Evolutionary conservation across 2,329 filamentous ascomycete species (phyloP), one percentile per base, ranked within the genome.

Genomic region (Apiospora sp.): DNA sequence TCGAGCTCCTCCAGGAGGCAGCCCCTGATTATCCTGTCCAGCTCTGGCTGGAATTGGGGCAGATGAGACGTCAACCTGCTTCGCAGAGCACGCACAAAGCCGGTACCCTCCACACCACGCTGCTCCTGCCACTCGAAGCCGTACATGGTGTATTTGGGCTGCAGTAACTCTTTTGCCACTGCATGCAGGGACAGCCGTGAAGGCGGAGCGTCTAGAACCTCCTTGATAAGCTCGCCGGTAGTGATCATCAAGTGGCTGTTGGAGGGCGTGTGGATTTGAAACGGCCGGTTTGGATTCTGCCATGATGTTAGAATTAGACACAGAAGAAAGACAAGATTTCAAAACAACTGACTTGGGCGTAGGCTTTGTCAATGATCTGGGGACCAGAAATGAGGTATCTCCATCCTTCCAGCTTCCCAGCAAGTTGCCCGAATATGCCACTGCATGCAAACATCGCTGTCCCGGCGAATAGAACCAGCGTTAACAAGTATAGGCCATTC

Each of bases 41-140:
- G 54, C 4, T 54, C 46, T 10, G 70, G 70, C 24, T 51, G 58
- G n/a, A 71, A 68, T 19, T 68, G 27, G 22, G 70, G 58, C 2
- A 71, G 61, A 30, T 71, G 37, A 51, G 54, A 48, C 2, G 70
- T 71, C 22, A 71, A 61, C n/a, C 13, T 27, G 46, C 58, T 71
- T 16, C 70, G 70, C 34, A 71, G 61, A 22, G 70, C 41, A 27
- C 70, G 54, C 13, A 71, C 70, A 30, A 71, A 71, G 24, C 70
- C 70, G n/a, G 43, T 68, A 5, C 70, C 70, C 34, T 71, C 70
- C 44, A 71, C 58, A 4, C 70, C 70, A n/a, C 70, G 70, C 58
- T 68, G 70, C n/a, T 71, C 61, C n/a, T 67, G 58, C 70, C 70
- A 71, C 30, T 71, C 58, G 24, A 71, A 71, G 30, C 70, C 70